Percentiles rank a stretch among this genome's conserved stretches.
Conservation (phyloP, 2,329 filamentous ascomycete genomes). For the Fusarium zealandicum region DNA sequence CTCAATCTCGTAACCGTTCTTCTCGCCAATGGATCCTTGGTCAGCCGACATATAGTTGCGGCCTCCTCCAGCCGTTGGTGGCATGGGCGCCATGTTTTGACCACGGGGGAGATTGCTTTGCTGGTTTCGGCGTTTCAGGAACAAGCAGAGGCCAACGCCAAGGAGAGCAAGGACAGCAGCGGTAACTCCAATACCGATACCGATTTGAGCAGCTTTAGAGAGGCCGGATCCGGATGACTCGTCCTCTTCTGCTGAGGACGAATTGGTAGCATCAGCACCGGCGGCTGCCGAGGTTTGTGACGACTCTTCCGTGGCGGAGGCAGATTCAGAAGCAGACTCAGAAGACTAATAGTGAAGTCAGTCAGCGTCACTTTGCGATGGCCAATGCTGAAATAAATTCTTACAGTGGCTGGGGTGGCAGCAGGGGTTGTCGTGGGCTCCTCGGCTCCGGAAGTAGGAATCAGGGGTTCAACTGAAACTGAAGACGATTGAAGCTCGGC, state of each 20-base stretch:
- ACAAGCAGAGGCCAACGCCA: slow-evolving; percentile 50
- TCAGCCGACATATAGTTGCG: slow-evolving; percentile 48
- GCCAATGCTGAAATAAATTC: neutral
- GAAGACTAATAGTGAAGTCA: slow-evolving; percentile 21
- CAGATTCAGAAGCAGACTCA: slow-evolving; percentile 12
- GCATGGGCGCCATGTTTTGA: slow-evolving; percentile 55
- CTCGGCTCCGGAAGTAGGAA: slow-evolving; percentile 4
- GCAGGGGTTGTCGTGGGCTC: slow-evolving; percentile 7
- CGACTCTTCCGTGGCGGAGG: slow-evolving; percentile 25
- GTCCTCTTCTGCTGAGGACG: slow-evolving; percentile 14
- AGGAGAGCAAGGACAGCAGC: slow-evolving; percentile 51
- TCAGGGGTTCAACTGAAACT: slow-evolving; percentile 1
- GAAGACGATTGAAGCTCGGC: slow-evolving; percentile 13
- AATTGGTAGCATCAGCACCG: slow-evolving; percentile 25
- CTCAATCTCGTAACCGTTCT: slow-evolving; percentile 56
- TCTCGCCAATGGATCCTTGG: slow-evolving; percentile 47
- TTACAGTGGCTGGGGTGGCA: slow-evolving; percentile 27
- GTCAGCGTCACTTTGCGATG: neutral
- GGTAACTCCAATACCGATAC: slow-evolving; percentile 57
- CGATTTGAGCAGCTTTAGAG: slow-evolving; percentile 53
- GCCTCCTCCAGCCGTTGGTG: slow-evolving; percentile 58
- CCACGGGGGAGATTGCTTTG: slow-evolving; percentile 39
- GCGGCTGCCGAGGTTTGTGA: slow-evolving; percentile 23
- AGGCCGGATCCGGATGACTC: slow-evolving; percentile 29
- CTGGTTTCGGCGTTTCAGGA: slow-evolving; percentile 43